These are phyloP conservation scores for Russula griseocarnosa DNA, from an alignment of 768 basidiomycete genomes.

Conservation along the genomic window DNA sequence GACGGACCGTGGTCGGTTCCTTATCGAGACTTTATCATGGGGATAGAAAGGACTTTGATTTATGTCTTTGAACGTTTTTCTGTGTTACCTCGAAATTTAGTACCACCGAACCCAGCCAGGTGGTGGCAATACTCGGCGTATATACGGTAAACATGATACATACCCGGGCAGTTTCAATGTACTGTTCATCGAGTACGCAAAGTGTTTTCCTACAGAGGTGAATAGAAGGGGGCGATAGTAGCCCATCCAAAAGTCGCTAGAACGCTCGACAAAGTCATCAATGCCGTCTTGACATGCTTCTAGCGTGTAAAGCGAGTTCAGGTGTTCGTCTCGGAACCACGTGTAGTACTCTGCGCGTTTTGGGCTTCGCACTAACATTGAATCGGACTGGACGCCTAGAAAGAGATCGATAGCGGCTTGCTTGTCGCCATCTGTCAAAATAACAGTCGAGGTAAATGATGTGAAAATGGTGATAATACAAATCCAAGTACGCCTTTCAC, in stretches of 20 bases:
- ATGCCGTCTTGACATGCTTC: conserved; percentile 64
- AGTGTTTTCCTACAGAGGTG: conserved; percentile 82
- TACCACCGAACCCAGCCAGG: background rate
- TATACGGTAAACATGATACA: conserved; percentile 28
- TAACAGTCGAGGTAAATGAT: background rate
- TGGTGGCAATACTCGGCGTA: background rate
- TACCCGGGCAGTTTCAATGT: conserved; percentile 80
- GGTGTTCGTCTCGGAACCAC: conserved; percentile 76
- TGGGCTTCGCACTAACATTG: conserved; percentile 45
- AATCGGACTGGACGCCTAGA: conserved; percentile 62
- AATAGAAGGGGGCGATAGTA: conserved; percentile 84
- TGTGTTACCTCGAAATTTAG: conserved; percentile 31
- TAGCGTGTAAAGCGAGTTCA: conserved; percentile 62
- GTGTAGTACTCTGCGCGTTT: conserved; percentile 71
- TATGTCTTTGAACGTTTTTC: conserved; percentile 65
- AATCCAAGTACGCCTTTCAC: conserved; percentile 13
- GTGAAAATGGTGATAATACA: background rate
- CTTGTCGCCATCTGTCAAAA: conserved; percentile 80
- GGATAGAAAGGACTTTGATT: conserved; percentile 74
- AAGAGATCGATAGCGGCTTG: conserved; percentile 98
- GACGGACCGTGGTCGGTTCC: conserved; percentile 40
- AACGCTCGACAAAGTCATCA: conserved; percentile 51
- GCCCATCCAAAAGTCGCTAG: conserved; percentile 80
- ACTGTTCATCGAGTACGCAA: conserved; percentile 90
- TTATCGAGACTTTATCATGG: conserved; percentile 37